phyloP scores from a whole-genome alignment of 129 eudicot genomes.

The Solidago caesia region DNA sequence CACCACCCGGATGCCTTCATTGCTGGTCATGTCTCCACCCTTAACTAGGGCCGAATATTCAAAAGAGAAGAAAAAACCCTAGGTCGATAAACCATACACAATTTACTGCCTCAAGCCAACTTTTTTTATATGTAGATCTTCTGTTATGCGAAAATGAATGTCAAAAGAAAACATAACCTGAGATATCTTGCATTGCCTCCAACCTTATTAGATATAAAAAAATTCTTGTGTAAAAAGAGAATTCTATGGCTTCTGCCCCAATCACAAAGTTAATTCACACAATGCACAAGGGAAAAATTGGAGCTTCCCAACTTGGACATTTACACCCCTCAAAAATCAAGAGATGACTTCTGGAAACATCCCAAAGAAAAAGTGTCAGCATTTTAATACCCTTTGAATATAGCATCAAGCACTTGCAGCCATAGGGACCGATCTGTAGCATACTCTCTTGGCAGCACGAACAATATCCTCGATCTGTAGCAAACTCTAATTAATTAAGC shows the following conservation, averaged over 20 bases:
- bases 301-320: conserved; percentile 20
- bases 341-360: conserved; percentile 24
- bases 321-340: conserved; percentile 30
- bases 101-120: no score
- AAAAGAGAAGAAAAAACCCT: no score
- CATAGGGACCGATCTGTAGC: conserved; percentile 51
- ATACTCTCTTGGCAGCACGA: conserved; percentile 70
- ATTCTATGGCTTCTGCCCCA: conserved; percentile 14
- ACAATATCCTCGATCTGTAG: conserved; percentile 66
- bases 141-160: background rate
- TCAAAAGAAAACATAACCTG: background rate
- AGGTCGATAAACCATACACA: no score
- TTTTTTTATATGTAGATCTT: background rate
- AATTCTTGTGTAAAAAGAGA: background rate
- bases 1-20: no score
- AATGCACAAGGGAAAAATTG: conserved; percentile 13
- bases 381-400: background rate
- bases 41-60: no score
- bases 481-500: background rate
- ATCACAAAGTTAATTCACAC: conserved; percentile 22
- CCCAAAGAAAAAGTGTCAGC: conserved; percentile 21
- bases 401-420: conserved; percentile 47
- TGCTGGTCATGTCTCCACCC: no score
- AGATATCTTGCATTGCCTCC: conserved; percentile 15
- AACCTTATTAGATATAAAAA: conserved; percentile 20